Base-by-base conservation (phyloP, 352 stramenopile genomes). In the Pythium scleroteichum region DNA sequence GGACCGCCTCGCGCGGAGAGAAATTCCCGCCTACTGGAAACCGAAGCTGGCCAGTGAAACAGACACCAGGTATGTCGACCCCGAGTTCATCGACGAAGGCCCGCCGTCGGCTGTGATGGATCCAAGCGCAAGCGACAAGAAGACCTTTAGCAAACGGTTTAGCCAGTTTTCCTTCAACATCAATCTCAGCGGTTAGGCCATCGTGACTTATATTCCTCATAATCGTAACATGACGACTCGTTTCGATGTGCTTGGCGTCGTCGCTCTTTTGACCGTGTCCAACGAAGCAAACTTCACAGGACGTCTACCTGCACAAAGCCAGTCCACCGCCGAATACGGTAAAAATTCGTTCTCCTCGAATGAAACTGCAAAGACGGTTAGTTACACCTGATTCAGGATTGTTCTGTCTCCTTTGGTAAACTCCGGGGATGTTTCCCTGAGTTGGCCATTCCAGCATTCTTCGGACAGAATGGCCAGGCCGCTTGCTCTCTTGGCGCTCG, bases 101-200 rank as follows among this genome's bases (percentile, higher is more conserved):
- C 87, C 87, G 4, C 85, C 85, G 38, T 94, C 87, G 9, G 87
- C 87, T 32, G 80, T 79, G 3, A 87, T 92, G 64, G 85, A 94
- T 61, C 79, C 85, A 24, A 92, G 79, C 47, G 65, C 76, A 19
- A 69, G 75, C 19, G 58, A 71, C 16, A 80, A 77, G 51, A 89
- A 88, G 29, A 85, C 79, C 29, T 73, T 76, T 33, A 94, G 84
- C 76, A 90, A 90, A 54, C 83, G 87, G 27, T 96, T 96, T 48
- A 96, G 87, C 63, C 87, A 96, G 68, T 96, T 96, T 63, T 93
- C 82, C 54, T 96, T 96, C 71, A 93, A 94, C 72, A 93, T 91
- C 66, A 90, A 85, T 54, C 72, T 91, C 55, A 69, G 47, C 2
- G 16, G 39, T 20, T 35, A 35, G 29, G 29, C n/a, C n/a, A n/a